Evolutionary conservation across 2,329 filamentous ascomycete genomes (phyloP).

Genomic region (Fragosphaeria purpurea): DNA sequence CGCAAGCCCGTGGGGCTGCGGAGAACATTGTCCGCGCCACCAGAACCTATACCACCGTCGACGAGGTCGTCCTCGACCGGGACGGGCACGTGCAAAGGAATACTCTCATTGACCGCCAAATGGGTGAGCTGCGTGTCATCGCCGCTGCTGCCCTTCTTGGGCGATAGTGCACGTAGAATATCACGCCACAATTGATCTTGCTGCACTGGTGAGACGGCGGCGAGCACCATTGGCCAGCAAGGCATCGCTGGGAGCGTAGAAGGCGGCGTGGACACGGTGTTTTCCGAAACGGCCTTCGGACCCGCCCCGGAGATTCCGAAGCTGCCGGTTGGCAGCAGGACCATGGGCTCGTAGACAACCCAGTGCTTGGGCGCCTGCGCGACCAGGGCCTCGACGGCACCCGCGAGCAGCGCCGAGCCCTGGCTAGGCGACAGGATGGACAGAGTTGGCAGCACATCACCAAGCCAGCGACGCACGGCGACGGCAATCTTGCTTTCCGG

Average conservation of each 20-base stretch:
- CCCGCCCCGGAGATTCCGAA: conserved; percentile 27
- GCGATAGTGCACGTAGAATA: conserved; percentile 38
- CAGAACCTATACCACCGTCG: background rate
- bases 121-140: conserved; percentile 35
- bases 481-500: conserved; percentile 25
- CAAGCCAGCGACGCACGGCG: conserved; percentile 27
- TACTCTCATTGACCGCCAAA: conserved; percentile 51
- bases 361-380: conserved; percentile 44
- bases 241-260: background rate
- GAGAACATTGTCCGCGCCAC: conserved; percentile 51
- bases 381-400: conserved; percentile 20
- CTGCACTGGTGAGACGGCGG: conserved; percentile 14
- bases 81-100: conserved; percentile 34
- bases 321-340: conserved; percentile 48
- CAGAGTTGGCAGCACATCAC: background rate
- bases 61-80: no score
- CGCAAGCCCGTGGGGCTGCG: conserved; percentile 62
- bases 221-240: conserved; percentile 30
- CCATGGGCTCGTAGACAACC: conserved; percentile 51
- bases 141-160: conserved; percentile 24
- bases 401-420: background rate
- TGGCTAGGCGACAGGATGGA: conserved; percentile 6
- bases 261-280: background rate
- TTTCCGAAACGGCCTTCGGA: background rate
- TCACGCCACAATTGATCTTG: conserved; percentile 33